Conservation (phyloP, 768 basidiomycete species). For the Lentinula raphanica region DNA sequence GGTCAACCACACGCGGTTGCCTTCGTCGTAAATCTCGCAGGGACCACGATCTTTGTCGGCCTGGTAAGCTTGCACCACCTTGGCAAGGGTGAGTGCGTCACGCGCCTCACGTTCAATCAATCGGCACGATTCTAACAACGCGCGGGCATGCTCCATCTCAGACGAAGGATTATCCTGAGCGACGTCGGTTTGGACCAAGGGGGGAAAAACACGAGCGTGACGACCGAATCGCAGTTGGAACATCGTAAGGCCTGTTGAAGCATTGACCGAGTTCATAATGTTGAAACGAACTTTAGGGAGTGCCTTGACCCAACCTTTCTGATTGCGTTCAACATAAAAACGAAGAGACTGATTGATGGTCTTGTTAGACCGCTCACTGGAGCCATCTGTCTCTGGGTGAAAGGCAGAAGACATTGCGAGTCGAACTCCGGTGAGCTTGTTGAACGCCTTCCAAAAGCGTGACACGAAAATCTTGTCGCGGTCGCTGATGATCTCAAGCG, state of each 20-base stretch:
- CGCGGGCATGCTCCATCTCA: not conserved
- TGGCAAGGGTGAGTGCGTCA: conserved; percentile 24
- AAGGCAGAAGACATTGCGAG: conserved; percentile 25
- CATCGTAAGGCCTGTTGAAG: conserved; percentile 13
- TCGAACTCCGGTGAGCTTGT: too few species aligned
- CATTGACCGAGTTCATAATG: conserved; percentile 16
- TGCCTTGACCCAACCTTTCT: conserved; percentile 17
- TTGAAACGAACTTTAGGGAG: conserved; percentile 16
- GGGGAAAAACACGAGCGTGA: conserved; percentile 12
- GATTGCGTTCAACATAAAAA: conserved; percentile 18
- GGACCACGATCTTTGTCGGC: conserved; percentile 22
- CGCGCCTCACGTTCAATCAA: conserved; percentile 19
- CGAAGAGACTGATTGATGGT: not conserved
- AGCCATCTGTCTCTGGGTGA: conserved; percentile 30
- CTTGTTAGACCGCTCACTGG: conserved; percentile 18
- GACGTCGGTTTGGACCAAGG: not conserved
- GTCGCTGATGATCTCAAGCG: too few species aligned
- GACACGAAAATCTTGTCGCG: too few species aligned
- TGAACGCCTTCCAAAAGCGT: too few species aligned
- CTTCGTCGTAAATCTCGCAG: conserved; percentile 21
- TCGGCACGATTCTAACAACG: not conserved
- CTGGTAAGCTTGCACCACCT: conserved; percentile 23
- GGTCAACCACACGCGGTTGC: conserved; percentile 32
- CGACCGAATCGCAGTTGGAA: conserved; percentile 16
- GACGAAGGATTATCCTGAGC: not conserved